A percentile compares a stretch with the other conserved stretches of the same genome.
phyloP scores from a whole-genome alignment of 495 filamentous ascomycete genomes.

The Penicillium roqueforti region DNA sequence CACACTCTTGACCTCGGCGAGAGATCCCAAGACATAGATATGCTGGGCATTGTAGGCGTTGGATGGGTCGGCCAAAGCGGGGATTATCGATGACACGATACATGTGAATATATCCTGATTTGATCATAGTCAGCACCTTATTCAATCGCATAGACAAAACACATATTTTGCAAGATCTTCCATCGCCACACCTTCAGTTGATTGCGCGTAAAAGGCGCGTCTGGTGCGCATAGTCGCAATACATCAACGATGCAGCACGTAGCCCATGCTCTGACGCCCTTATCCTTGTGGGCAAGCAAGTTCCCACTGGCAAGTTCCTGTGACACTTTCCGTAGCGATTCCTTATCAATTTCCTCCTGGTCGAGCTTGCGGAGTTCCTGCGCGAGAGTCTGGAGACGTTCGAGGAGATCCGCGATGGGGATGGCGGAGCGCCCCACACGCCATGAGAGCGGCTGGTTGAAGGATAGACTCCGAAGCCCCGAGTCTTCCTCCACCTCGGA shows the following conservation, averaged over 20 bases:
- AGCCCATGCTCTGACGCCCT: slow-evolving; percentile 82
- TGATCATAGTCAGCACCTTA: background rate
- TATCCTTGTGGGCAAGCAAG: slow-evolving; percentile 84
- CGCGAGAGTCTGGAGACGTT: slow-evolving; percentile 71
- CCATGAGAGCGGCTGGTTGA: slow-evolving; percentile 89
- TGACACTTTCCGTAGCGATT: slow-evolving; percentile 77
- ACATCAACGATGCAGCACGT: slow-evolving; percentile 92
- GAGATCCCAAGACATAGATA: slow-evolving; percentile 79
- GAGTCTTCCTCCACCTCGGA: slow-evolving; percentile 36
- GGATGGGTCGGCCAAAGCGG: slow-evolving; percentile 79
- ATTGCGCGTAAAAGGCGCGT: slow-evolving; percentile 86
- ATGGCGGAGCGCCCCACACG: slow-evolving; percentile 82
- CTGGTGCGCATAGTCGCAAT: slow-evolving; percentile 85
- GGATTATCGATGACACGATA: slow-evolving; percentile 76
- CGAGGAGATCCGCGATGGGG: slow-evolving; percentile 72
- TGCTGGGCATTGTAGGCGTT: slow-evolving; percentile 92
- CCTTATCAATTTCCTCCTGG: slow-evolving; percentile 78
- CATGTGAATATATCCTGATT: slow-evolving; percentile 87
- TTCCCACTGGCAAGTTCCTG: slow-evolving; percentile 83
- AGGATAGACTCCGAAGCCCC: slow-evolving; percentile 47
- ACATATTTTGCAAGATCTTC: background rate
- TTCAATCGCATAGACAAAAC: background rate
- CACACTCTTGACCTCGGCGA: slow-evolving; percentile 90
- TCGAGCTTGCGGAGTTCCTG: slow-evolving; percentile 83
- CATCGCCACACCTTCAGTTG: slow-evolving; percentile 77